Conservation (phyloP, 768 basidiomycete species). For the Macrolepiota dolichaula region DNA sequence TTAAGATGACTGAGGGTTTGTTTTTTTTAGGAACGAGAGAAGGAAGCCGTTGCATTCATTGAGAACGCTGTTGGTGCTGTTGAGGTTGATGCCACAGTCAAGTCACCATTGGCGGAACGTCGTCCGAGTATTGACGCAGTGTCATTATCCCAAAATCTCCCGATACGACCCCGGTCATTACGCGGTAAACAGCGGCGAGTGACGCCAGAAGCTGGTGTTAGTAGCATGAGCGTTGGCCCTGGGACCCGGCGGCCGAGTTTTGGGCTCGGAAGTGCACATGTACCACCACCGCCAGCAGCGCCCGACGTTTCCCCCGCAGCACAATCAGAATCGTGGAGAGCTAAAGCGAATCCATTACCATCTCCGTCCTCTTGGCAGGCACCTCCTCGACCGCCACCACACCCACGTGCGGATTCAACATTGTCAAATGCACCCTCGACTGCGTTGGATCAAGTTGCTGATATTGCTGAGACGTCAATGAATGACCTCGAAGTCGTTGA, state of each 20-base stretch:
- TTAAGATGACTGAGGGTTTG: neutral
- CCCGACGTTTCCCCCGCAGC: constrained; percentile 25
- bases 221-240: constrained; percentile 12
- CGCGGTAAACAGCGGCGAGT: constrained; percentile 20
- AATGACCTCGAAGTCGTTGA: constrained; percentile 79
- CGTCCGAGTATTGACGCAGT: constrained; percentile 4
- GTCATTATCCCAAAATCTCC: constrained; percentile 13
- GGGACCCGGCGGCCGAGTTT: constrained; percentile 9
- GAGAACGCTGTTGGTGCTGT: constrained; percentile 40
- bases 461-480: constrained; percentile 42
- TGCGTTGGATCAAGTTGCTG: constrained; percentile 38
- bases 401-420: neutral
- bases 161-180: constrained; percentile 31
- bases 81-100: neutral
- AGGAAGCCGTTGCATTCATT: constrained; percentile 39
- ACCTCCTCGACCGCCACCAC: constrained; percentile 21
- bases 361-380: constrained; percentile 28
- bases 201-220: constrained; percentile 20
- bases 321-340: constrained; percentile 67
- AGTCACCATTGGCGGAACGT: neutral
- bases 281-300: neutral
- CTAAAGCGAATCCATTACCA: constrained; percentile 34
- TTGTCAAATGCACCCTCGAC: constrained; percentile 15
- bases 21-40: constrained; percentile 21
- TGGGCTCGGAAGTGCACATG: constrained; percentile 4